Base-by-base conservation (phyloP, 2,329 filamentous ascomycete species). In the Cryphonectria carpinicola region DNA sequence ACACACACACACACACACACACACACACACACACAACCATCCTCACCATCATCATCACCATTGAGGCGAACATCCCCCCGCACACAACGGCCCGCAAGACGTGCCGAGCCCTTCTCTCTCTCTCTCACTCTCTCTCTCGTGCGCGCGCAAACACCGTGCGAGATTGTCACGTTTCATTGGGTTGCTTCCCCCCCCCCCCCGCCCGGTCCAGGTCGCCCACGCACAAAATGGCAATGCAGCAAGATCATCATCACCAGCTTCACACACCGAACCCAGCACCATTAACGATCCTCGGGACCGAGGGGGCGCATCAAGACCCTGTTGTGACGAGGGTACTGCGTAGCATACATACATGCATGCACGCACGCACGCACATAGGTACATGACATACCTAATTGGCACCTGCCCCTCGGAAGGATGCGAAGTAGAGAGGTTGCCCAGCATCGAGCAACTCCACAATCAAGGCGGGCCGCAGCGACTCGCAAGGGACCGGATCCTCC, bases 401-500 rank as follows among this genome's bases (percentile, higher is more conserved):
- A 28, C 10, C 11, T 56, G 17, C 6, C 43, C n/a, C n/a, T 56
- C 25, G 54, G 25, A 58, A 58, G 28, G 54, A 35, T 32, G 28
- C 54, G 32, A 32, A 32, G 32, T 58, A 35, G 25, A 58, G 13
- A 17, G 46, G 6, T n/a, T 56, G 61, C 62, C 19, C 19, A 13
- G 25, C 52, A 3, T 43, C 43, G 63, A 37, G 19, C 28, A 35
- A 35, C 63, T 35, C 63, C 63, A 49, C 54, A 39, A 17, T 32
- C 52, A 58, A 13, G n/a, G 46, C 64, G 64, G 49, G 65, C 65
- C 65, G 65, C 63, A 52, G 41, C 63, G 63, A 65, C 43, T 35
- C 43, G 8, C 46, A 49, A 49, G 46, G 46, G 28, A 43, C 63
- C 25, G 28, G 25, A 52, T 65, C 63, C 63, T 65, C 49, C 63